Evolutionary conservation across 352 stramenopile species (phyloP).

Genomic region (Blastocystis sp.): DNA sequence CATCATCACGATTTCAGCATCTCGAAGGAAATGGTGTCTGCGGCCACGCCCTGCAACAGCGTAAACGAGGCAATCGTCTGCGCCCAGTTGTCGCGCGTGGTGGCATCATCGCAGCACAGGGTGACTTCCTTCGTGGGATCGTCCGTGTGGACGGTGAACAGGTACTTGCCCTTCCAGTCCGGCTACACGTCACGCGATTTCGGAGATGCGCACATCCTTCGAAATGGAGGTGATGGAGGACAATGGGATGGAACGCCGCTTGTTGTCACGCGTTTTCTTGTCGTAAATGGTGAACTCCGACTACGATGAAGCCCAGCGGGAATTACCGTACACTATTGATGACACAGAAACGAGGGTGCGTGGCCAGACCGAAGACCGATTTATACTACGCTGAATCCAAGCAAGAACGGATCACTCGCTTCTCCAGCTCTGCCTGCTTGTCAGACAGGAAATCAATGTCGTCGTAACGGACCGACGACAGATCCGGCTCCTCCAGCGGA

Average conservation of each 20-base stretch:
- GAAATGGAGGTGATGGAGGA: not conserved
- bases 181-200: not conserved
- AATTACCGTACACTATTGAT: slow-evolving; percentile 35
- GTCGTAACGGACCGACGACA: slow-evolving; percentile 21
- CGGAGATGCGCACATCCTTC: slow-evolving; percentile 5
- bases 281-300: slow-evolving; percentile 33
- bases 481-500: not conserved
- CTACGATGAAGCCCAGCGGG: not conserved
- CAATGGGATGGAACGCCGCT: not conserved
- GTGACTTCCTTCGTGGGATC: not conserved
- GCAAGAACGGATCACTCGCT: not conserved
- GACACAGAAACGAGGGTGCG: slow-evolving; percentile 51
- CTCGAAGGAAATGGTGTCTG: not conserved
- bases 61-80: slow-evolving; percentile 28
- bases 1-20: not conserved
- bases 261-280: slow-evolving; percentile 26
- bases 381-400: slow-evolving; percentile 26
- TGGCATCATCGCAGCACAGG: not conserved
- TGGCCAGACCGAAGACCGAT: not conserved
- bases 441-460: slow-evolving; percentile 50
- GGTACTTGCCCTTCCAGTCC: slow-evolving; percentile 14
- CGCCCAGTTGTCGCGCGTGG: slow-evolving; percentile 37
- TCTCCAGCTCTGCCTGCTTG: slow-evolving; percentile 14
- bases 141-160: not conserved
- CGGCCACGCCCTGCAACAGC: slow-evolving; percentile 17